Evolutionary conservation across 176 grass and related monocot genomes (phyloP).

Genomic region (Thalia dealbata): DNA sequence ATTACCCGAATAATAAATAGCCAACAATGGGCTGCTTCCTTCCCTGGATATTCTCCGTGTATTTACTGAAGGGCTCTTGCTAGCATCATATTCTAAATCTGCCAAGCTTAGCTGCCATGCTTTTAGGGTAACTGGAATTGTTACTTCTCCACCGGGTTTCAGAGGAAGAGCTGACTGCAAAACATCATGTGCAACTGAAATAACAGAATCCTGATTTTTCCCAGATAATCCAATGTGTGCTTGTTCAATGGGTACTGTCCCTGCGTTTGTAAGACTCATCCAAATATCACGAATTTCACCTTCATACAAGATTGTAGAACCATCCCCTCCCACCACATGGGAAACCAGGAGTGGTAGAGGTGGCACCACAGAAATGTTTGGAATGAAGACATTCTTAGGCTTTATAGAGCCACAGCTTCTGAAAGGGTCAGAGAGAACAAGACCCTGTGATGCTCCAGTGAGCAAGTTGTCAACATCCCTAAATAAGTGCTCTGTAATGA

Average conservation of each 20-base stretch:
- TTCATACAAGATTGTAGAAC: constrained; percentile 95
- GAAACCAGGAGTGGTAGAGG: constrained; percentile 81
- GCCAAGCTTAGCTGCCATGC: constrained; percentile 76
- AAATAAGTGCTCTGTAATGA: constrained; percentile 97
- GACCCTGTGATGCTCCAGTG: constrained; percentile 86
- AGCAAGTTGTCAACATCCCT: constrained; percentile 93
- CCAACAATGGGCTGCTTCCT: constrained; percentile 75
- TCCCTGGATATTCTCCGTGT: constrained; percentile 67
- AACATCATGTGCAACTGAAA: constrained; percentile 62
- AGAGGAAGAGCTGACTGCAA: constrained; percentile 76
- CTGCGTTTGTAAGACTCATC: constrained; percentile 86
- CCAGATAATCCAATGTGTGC: constrained; percentile 87
- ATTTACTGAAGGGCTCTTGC: constrained; percentile 41
- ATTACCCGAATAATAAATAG: constrained; percentile 91
- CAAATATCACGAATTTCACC: constrained; percentile 95
- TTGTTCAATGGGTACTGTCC: constrained; percentile 81
- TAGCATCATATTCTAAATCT: constrained; percentile 73
- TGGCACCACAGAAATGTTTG: constrained; percentile 61
- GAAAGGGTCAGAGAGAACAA: constrained; percentile 99
- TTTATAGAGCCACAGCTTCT: constrained; percentile 92
- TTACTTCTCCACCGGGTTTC: constrained; percentile 90
- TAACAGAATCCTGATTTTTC: constrained; percentile 96
- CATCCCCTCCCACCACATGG: constrained; percentile 75
- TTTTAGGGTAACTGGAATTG: constrained; percentile 77
- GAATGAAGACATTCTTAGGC: constrained; percentile 69